Conservation (phyloP, 306 rosid genomes). For the Herpetospermum pedunculosum region DNA sequence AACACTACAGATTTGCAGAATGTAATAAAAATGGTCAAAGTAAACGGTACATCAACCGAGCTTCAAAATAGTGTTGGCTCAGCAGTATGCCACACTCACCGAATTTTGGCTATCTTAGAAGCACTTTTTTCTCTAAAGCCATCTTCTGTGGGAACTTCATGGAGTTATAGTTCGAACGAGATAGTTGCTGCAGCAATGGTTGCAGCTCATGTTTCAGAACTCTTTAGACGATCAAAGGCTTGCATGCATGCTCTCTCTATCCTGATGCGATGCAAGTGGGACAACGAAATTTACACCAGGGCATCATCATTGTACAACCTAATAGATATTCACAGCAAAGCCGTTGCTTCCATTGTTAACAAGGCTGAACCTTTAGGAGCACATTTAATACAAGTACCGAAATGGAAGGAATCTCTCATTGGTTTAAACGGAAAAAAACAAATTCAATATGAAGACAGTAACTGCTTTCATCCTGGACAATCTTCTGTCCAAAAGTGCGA, state of each 20-base stretch:
- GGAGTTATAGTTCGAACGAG: slow-evolving; percentile 96
- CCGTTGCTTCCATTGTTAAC: slow-evolving; percentile 74
- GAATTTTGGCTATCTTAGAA: slow-evolving; percentile 84
- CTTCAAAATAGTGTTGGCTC: slow-evolving; percentile 57
- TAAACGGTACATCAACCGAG: slow-evolving; percentile 48
- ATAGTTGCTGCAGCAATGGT: slow-evolving; percentile 99
- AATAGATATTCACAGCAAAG: slow-evolving; percentile 87
- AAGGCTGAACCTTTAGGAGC: slow-evolving; percentile 94
- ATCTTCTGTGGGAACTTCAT: slow-evolving; percentile 90
- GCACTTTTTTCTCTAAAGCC: slow-evolving; percentile 87
- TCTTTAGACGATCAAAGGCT: slow-evolving; percentile 89
- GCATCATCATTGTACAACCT: slow-evolving; percentile 88
- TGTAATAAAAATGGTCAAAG: slow-evolving; percentile 36
- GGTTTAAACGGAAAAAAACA: slow-evolving; percentile 33
- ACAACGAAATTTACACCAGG: slow-evolving; percentile 68
- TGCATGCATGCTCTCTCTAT: slow-evolving; percentile 93
- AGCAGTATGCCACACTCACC: slow-evolving; percentile 73
- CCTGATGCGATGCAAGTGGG: slow-evolving; percentile 88
- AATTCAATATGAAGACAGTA: slow-evolving; percentile 31
- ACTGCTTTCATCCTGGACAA: slow-evolving; percentile 39
- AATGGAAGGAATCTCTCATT: slow-evolving; percentile 42
- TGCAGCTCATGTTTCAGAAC: slow-evolving; percentile 94
- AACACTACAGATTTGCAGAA: slow-evolving; percentile 31
- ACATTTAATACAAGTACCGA: slow-evolving; percentile 42
- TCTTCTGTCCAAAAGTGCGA: slow-evolving; percentile 24